Base-by-base conservation (phyloP, 2,329 filamentous ascomycete species). In the Alternaria postmessia region DNA sequence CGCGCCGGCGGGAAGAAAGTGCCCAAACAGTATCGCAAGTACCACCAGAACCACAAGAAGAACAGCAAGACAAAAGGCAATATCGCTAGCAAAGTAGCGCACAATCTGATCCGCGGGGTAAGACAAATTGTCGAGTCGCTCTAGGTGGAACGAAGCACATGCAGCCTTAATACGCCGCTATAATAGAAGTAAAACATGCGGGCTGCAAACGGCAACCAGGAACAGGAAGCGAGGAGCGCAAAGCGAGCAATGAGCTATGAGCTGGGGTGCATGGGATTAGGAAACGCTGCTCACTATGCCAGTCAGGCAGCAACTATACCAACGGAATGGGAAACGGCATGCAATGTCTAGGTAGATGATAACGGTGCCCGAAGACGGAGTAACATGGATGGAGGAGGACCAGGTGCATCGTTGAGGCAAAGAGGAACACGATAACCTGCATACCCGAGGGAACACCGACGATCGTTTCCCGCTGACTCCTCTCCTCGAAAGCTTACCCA, bases 1-100 rank as follows among this genome's bases (percentile, higher is more conserved):
- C 62, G 68, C n/a, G 24, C 18, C 20, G 58, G 62, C 28, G 66
- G 68, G 9, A 67, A 61, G 28, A 62, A 68, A 53, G 60, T 60
- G 3, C 66, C 66, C n/a, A 67, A 67, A 51, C 48, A 46, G 20
- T 66, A 68, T 22, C 62, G 65, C 43, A 69, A 69, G 34, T 52
- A 66, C 43, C 60, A 69, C 22, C 24, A 9, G 0, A 46, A 44
- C 5, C 28, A 60, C 3, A 55, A 59, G 28, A 47, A 68, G 63
- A 48, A 51, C 30, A 14, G 20, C 16, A 38, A 49, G 18, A 49
- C 20, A 8, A 36, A 36, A 34, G 46, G 54, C 9, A 38, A 68
- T 6, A 43, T 63, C 24, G 39, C 34, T 20, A 52, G 41, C 6
- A 65, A 59, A 26, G 57, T n/a, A 2, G 38, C 34, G 16, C 41